A percentile compares a stretch with the other conserved stretches of the same genome.
Evolutionary conservation across 345 rosid species (phyloP).

Genomic region (Bruguiera sexangula): DNA sequence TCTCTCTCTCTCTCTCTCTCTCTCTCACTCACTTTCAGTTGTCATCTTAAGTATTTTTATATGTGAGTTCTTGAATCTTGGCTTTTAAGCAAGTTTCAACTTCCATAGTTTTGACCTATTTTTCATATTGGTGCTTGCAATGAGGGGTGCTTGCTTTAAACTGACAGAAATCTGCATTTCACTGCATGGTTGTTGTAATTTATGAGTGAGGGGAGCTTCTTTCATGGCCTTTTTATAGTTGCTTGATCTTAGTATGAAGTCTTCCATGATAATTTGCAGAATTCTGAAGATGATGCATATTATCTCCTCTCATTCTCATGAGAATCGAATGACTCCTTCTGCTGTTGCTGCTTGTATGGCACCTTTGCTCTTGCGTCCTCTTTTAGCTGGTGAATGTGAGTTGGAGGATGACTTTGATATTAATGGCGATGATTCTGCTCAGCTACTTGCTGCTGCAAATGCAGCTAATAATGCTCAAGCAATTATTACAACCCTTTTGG

Average conservation of each 20-base stretch:
- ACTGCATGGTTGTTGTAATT: neutral
- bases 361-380: conserved; percentile 87
- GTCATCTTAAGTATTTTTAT: neutral
- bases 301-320: conserved; percentile 70
- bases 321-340: conserved; percentile 90
- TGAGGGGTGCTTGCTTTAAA: too few relatives aligned
- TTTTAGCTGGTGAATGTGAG: conserved; percentile 96
- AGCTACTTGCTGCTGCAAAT: conserved; percentile 99
- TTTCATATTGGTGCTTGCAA: too few relatives aligned
- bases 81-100: too few relatives aligned
- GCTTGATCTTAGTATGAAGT: conserved; percentile 19
- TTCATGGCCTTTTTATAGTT: neutral
- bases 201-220: neutral
- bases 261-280: conserved; percentile 43
- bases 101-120: too few relatives aligned
- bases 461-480: conserved; percentile 96
- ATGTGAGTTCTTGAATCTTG: neutral
- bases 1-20: neutral
- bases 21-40: neutral
- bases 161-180: too few relatives aligned
- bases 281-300: conserved; percentile 95
- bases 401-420: conserved; percentile 80
- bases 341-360: conserved; percentile 99
- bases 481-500: conserved; percentile 72
- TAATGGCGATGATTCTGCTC: conserved; percentile 85